phyloP scores from a whole-genome alignment of 2,329 filamentous ascomycete genomes.

The Paramyrothecium roridum region DNA sequence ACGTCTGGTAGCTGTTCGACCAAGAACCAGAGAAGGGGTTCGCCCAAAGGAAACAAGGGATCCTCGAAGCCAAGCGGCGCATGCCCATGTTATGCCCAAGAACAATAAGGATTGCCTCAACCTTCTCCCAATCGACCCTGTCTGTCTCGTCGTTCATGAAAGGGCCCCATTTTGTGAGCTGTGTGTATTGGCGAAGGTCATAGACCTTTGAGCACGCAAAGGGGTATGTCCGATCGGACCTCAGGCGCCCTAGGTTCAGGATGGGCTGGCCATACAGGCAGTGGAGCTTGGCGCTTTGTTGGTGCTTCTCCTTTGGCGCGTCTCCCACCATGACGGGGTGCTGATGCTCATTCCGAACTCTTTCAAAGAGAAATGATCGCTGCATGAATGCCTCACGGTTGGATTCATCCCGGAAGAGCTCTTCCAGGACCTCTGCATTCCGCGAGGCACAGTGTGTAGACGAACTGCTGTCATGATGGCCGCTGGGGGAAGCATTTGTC shows the following conservation, averaged over 20 bases:
- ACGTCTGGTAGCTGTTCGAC: slow-evolving; percentile 43
- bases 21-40: slow-evolving; percentile 54
- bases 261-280: slow-evolving; percentile 64
- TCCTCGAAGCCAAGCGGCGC: slow-evolving; percentile 41
- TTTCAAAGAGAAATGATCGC: slow-evolving; percentile 60
- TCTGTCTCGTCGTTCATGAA: slow-evolving; percentile 62
- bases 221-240: slow-evolving; percentile 44
- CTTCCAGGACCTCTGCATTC: slow-evolving; percentile 40
- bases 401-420: slow-evolving; percentile 39
- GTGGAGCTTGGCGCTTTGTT: slow-evolving; percentile 69
- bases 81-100: slow-evolving; percentile 59
- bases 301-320: slow-evolving; percentile 35
- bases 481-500: slow-evolving; percentile 34
- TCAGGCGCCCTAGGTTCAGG: slow-evolving; percentile 30
- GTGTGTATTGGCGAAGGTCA: slow-evolving; percentile 67
- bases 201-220: slow-evolving; percentile 70
- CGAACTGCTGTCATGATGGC: slow-evolving; percentile 23
- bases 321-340: slow-evolving; percentile 25
- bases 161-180: slow-evolving; percentile 64
- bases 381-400: slow-evolving; percentile 61
- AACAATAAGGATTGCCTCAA: slow-evolving; percentile 71
- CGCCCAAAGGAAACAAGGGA: slow-evolving; percentile 52
- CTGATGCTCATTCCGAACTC: slow-evolving; percentile 40
- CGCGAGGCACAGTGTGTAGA: slow-evolving; percentile 41
- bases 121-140: slow-evolving; percentile 74